Evolutionary conservation across 345 rosid species (phyloP), one percentile per base, ranked within the genome.

Genomic region (Populus tremula): DNA sequence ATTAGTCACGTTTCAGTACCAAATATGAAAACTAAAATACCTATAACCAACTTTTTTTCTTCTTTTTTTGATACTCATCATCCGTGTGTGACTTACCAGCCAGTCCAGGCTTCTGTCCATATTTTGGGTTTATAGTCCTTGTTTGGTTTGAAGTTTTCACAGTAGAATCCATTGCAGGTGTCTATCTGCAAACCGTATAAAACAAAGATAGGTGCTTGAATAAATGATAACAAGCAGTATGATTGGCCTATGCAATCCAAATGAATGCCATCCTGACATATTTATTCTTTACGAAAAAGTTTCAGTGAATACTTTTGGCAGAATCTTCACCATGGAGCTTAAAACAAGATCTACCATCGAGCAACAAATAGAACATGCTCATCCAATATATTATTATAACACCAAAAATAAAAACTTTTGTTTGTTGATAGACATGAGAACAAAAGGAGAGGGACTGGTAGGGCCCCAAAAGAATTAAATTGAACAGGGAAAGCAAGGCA

Each of bases 141-240:
- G 82, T 86, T 84, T 8, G 89, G 89, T 65, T 75, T 70, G 79
- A 84, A 84, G 71, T 81, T 72, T 21, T 84, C 84, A 35, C 89
- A 86, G 81, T 86, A 86, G 78, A 77, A 86, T n/a, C 84, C 89
- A 67, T 86, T 86, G 74, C 88, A 86, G 72, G 84, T 73, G 54
- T 84, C 59, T 31, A 86, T 86, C 88, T 82, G 78, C 61, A 67
- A 10, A 23, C 8, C 38, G 50, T 53, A 25, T 45, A 59, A 25
- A 53, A 29, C 41, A 33, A 45, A 20, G 18, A 12, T 4, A 39
- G 9, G 7, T 31, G 25, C 29, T 41, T 66, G 23, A 56, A 61
- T 73, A 41, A 66, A 78, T 39, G 38, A 13, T 2, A 74, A 20
- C 12, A 36, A 70, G 20, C 49, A 13, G 67, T 3, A 27, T n/a